Percentiles rank a stretch among this genome's conserved stretches.
phyloP scores from a whole-genome alignment of 345 rosid genomes.

The Eucalyptus lansdowneana region DNA sequence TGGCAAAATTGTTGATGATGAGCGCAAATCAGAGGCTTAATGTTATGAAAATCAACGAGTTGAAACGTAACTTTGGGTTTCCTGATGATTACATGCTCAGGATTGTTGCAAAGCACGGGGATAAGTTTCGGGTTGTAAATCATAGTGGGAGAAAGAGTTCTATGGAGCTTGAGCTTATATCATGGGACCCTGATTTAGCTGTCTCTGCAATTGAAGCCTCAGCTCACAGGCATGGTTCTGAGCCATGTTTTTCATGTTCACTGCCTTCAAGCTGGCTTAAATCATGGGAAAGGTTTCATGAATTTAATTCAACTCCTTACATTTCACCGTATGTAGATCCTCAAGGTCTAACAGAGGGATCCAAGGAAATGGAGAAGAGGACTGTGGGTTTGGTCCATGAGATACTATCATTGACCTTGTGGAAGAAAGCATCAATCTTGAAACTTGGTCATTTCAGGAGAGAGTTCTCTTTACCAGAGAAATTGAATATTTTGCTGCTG shows the following conservation, averaged over 20 bases:
- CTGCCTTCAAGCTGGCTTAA: conserved; percentile 71
- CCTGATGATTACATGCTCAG: conserved; percentile 81
- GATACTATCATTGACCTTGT: conserved; percentile 59
- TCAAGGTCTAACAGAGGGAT: conserved; percentile 31
- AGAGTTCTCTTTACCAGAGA: conserved; percentile 70
- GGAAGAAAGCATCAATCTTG: conserved; percentile 77
- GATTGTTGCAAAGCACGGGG: conserved; percentile 50
- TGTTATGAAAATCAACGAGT: conserved; percentile 56
- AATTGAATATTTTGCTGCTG: conserved; percentile 58
- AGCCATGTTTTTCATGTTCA: conserved; percentile 52
- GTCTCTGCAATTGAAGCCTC: conserved; percentile 63
- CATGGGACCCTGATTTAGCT: conserved; percentile 59
- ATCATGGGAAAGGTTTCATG: conserved; percentile 61
- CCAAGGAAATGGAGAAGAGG: conserved; percentile 78
- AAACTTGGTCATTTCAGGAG: conserved; percentile 79
- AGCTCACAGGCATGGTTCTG: conserved; percentile 27
- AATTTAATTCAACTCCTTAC: conserved; percentile 64
- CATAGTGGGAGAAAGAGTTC: conserved; percentile 77
- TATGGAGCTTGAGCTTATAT: conserved; percentile 81
- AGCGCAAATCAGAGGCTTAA: conserved; percentile 63
- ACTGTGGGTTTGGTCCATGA: conserved; percentile 63
- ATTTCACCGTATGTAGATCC: conserved; percentile 55
- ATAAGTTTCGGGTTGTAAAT: conserved; percentile 52
- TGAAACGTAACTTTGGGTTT: conserved; percentile 68
- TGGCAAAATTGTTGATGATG: conserved; percentile 82